phyloP scores from a whole-genome alignment of 2,329 filamentous ascomycete genomes.

The Cladosporium cucumerinum region DNA sequence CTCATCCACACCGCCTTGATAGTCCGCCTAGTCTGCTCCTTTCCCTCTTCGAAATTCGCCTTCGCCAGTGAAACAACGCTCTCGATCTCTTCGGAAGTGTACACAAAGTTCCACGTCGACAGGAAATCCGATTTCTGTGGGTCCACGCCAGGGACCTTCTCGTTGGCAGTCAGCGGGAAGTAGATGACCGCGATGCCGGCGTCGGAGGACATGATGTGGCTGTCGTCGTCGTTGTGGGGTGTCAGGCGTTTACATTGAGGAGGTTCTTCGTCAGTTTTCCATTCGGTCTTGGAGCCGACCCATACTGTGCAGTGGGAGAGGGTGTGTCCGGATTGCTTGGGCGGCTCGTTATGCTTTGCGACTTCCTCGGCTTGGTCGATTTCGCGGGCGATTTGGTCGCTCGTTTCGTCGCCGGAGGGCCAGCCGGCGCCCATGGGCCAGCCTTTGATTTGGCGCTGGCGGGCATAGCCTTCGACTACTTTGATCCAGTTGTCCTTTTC shows the following conservation, averaged over 20 bases:
- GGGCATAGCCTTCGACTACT: constrained; percentile 87
- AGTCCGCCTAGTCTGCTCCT: constrained; percentile 71
- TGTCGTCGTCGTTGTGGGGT: constrained; percentile 52
- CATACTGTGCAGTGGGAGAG: constrained; percentile 92
- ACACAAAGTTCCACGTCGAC: constrained; percentile 97
- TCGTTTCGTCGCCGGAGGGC: constrained; percentile 63
- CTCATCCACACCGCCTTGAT: constrained; percentile 89
- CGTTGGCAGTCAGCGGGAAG: constrained; percentile 82
- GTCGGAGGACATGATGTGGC: constrained; percentile 37
- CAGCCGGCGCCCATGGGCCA: constrained; percentile 96
- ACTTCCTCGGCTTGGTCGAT: constrained; percentile 50
- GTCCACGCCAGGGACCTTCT: constrained; percentile 75
- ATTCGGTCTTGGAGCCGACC: constrained; percentile 59
- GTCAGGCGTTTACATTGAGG: constrained; percentile 48
- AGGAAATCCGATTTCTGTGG: constrained; percentile 81
- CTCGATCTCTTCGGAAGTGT: constrained; percentile 86
- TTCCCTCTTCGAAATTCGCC: constrained; percentile 83
- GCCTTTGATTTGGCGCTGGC: constrained; percentile 83
- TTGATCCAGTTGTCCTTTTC: constrained; percentile 95
- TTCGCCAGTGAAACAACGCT: constrained; percentile 75
- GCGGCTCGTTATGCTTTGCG: constrained; percentile 49
- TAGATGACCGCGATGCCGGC: constrained; percentile 89
- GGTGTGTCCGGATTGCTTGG: constrained; percentile 39
- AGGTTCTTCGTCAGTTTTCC: constrained; percentile 35
- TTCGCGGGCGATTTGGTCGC: constrained; percentile 60